Conservation (phyloP, 2,329 filamentous ascomycete genomes). For the Xylaria sp. region DNA sequence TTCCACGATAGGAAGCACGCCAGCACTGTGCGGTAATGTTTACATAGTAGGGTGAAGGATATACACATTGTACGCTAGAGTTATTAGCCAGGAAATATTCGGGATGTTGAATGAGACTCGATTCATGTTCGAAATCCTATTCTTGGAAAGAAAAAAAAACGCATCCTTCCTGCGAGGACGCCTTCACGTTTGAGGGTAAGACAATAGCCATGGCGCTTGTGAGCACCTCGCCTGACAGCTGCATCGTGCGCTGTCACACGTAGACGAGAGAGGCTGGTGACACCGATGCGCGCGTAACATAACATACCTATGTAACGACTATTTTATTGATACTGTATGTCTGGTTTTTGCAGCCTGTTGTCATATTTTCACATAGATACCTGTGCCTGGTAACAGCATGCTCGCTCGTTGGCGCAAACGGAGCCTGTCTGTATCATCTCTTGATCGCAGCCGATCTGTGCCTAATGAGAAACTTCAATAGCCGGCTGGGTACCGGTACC, state of each 20-base stretch:
- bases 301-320: not conserved
- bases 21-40: too few species aligned
- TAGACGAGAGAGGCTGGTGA: constrained; percentile 26
- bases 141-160: not conserved
- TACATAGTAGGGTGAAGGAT: too few species aligned
- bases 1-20: not conserved
- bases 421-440: too few species aligned
- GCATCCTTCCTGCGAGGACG: constrained; percentile 2
- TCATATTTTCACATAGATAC: too few species aligned
- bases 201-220: constrained; percentile 6
- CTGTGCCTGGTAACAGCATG: not conserved
- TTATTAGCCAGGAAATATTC: too few species aligned
- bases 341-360: not conserved
- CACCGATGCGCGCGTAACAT: constrained; percentile 7
- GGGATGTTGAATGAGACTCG: not conserved
- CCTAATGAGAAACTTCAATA: not conserved
- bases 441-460: not conserved
- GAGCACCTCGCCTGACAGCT: constrained; percentile 25
- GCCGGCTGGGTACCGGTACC: not conserved
- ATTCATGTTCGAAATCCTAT: not conserved
- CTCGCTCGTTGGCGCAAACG: not conserved
- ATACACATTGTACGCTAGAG: too few species aligned
- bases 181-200: constrained; percentile 26
- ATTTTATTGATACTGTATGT: not conserved
- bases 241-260: constrained; percentile 34